Evolutionary conservation across 2,329 filamentous ascomycete species (phyloP), one percentile per base, ranked within the genome.

Genomic region (Colletotrichum filicis): DNA sequence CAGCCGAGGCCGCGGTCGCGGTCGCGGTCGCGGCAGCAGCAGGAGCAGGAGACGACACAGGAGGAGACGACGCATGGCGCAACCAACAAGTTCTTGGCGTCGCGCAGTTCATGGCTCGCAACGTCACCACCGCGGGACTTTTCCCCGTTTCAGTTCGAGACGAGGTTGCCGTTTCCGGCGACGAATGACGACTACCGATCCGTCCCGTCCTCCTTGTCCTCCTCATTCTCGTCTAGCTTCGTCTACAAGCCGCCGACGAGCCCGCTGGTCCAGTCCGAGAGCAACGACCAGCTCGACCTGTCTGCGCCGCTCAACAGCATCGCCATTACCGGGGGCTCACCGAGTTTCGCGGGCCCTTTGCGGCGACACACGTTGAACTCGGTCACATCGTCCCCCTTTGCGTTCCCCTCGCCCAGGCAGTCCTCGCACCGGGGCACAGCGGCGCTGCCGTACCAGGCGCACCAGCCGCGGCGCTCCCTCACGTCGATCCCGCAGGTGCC

Each of bases 191-290:
- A 82, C 11, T 84, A 83, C 66, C 82, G 80, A 58, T 86, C 87
- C 0, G 82, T 86, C 26, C 84, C 88, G 22, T 92, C 92, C 8
- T 92, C 91, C 1, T 79, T 93, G 11, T 92, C 92, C 3, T 95
- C 92, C 8, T 93, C 94, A 1, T 87, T 94, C 16, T 92, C 93
- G 0, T 93, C 92, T 2, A 95, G 91, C 77, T 98, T 98, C 80
- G 88, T 93, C 37, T 93, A 97, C 74, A 93, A 96, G 82, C 91
- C 94, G 2, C 96, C 97, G 0, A 98, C 97, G 2, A 98, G 95
- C 78, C 97, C 97, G 16, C 86, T 99, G 12, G 95, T 97, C 1
- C 92, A 98, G 78, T 95, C 95, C 55, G 91, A 95, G 78, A 97
- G 92, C 83, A 97, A 95, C 76, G 92, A 94, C 7, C 94, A 97